Base-by-base conservation (phyloP, 768 basidiomycete genomes). In the Lepiota brunneoincarnata region DNA sequence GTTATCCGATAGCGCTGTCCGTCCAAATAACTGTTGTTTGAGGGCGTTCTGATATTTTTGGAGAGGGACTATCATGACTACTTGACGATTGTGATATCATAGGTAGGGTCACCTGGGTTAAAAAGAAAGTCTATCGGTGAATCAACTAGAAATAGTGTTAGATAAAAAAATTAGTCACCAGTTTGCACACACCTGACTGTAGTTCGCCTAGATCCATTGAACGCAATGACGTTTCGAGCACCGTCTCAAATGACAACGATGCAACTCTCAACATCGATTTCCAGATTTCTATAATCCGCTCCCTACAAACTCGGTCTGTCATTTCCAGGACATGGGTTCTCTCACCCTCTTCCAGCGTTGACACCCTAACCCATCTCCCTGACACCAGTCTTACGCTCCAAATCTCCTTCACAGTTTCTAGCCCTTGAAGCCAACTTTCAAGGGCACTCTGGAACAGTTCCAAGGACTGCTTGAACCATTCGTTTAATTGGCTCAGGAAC, bases 301-400 rank as follows among this genome's bases (percentile, higher is more conserved):
- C 68, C n/a, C 76, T 75, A 59, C 78, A 83, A 15, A 79, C 70
- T 11, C 72, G 69, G 60, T 91, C 83, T 44, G 91, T 61, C 26
- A 80, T 63, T 6, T 62, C 61, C 26, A 65, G 65, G 2, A 91
- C 61, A 12, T 69, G 63, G 1, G 21, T 49, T 48, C 67, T 72
- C 67, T 95, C 89, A 17, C 65, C 45, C 1, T 65, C 63, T 18
- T 74, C 72, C 37, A 91, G 70, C n/a, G 66, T 66, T 14, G 76
- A 75, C 10, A 66, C 67, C 12, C 60, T 58, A 23, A 83, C 64
- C 76, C 77, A 83, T 42, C 69, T 76, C 53, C 72, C 69, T 40
- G 79, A 69, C 37, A 75, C 81, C 21, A 69, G 67, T 41, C 89
- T 76, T n/a, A 91, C 66, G 31, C 74, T 78, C 91, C 91, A 93